Evolutionary conservation across 1,284 basidiomycete genomes (phyloP), one percentile per base, ranked within the genome.

Genomic region (Pterulicium gracile): DNA sequence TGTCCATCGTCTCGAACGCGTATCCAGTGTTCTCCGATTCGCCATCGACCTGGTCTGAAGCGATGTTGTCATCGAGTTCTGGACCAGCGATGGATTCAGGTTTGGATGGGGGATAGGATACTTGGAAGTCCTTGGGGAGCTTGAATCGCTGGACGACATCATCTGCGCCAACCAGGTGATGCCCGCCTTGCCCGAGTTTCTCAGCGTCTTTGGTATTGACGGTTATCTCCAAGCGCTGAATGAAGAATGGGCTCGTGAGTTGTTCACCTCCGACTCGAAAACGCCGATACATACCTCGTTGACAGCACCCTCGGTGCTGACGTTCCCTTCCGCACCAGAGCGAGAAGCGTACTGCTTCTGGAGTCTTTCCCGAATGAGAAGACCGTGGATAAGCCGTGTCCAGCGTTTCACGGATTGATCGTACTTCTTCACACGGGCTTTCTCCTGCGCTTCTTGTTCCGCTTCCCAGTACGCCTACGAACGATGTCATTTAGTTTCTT

Each of bases 391-490:
- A 23, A 98, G 74, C 54, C 84, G 82, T 41, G 72, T 77, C 96
- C 96, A 98, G 39, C 85, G 77, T 63, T 93, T 94, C 54, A 96
- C 65, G 1, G 85, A 86, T 19, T 81, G 76, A 47, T 93, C 90
- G 55, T 88, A 77, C 49, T 74, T 75, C 62, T 92, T 94, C 1
- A 68, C 70, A 24, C 75, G 73, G 48, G 87, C 85, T 56, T 82
- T 88, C 61, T 89, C 77, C 51, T 85, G 81, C 1, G 82, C 85
- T 23, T 79, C 74, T 50, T 82, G 79, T 54, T 90, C 84, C 7
- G 83, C 78, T 63, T 86, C 84, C 76, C 80, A 84, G 54, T 85
- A 96, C 1, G 91, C 91, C 81, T 92, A 50, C 24, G 49, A 42
- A 45, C 43, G 36, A 19, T 15, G 19, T 7, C 7, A 15, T 35